These are phyloP conservation scores for Daldinia concentrica DNA, from an alignment of 495 filamentous ascomycete species.

Conservation along the genomic window DNA sequence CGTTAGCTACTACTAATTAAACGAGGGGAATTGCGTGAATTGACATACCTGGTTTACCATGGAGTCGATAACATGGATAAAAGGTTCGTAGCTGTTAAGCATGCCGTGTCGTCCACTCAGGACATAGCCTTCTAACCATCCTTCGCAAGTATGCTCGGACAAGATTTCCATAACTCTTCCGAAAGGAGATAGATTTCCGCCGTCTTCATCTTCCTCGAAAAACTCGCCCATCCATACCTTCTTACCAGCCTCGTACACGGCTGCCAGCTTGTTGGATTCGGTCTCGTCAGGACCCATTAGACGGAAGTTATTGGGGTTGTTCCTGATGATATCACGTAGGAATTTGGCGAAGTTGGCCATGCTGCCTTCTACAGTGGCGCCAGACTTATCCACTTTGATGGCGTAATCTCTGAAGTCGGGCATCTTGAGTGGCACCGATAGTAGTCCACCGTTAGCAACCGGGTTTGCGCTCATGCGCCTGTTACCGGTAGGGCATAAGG, in stretches of 20 bases:
- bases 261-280: conserved; percentile 75
- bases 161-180: conserved; percentile 83
- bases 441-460: conserved; percentile 71
- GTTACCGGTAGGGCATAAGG: conserved; percentile 67
- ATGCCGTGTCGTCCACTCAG: conserved; percentile 75
- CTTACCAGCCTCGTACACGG: conserved; percentile 73
- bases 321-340: conserved; percentile 67
- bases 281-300: conserved; percentile 81
- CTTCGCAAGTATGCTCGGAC: conserved; percentile 77
- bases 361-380: conserved; percentile 59
- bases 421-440: conserved; percentile 69
- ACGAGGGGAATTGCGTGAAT: background rate
- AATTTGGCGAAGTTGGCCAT: conserved; percentile 73
- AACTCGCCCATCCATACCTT: conserved; percentile 82
- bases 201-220: conserved; percentile 74
- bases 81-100: conserved; percentile 80
- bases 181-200: conserved; percentile 69
- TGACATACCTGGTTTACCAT: conserved; percentile 72
- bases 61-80: conserved; percentile 79
- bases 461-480: conserved; percentile 77
- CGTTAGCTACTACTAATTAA: conserved; percentile 24
- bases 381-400: conserved; percentile 63
- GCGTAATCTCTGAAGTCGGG: conserved; percentile 72
- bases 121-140: conserved; percentile 79
- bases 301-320: conserved; percentile 71